A percentile compares a stretch with the other conserved stretches of the same genome.
Conservation (phyloP, 208 protist genomes). For the Leishmania arabica region DNA sequence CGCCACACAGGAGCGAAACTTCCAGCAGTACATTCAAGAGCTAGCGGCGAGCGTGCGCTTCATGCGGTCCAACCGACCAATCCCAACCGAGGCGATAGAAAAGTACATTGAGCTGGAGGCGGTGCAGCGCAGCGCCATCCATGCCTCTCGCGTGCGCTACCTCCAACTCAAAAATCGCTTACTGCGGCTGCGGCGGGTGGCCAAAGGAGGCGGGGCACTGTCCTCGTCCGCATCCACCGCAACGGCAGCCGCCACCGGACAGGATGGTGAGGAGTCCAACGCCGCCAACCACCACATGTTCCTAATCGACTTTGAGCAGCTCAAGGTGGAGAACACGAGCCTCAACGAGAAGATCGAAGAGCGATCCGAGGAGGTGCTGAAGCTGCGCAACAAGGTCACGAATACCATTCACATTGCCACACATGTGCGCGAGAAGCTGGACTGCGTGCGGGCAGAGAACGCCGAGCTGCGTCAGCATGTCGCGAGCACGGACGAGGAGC, state of each 20-base stretch:
- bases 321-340: slow-evolving; percentile 99
- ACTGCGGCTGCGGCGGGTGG: slow-evolving; percentile 63
- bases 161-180: slow-evolving; percentile 89
- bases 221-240: neutral
- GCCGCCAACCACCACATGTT: slow-evolving; percentile 93
- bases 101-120: slow-evolving; percentile 79
- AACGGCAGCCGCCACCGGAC: neutral
- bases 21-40: slow-evolving; percentile 73
- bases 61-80: slow-evolving; percentile 71
- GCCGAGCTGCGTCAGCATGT: slow-evolving; percentile 85
- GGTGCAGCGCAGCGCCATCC: slow-evolving; percentile 77
- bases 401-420: slow-evolving; percentile 98
- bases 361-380: slow-evolving; percentile 97
- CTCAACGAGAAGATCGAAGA: slow-evolving; percentile 99
- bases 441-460: slow-evolving; percentile 96
- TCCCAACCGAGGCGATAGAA: slow-evolving; percentile 68
- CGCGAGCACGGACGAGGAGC: slow-evolving; percentile 86
- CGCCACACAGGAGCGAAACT: slow-evolving; percentile 66
- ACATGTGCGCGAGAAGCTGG: slow-evolving; percentile 98
- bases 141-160: slow-evolving; percentile 86
- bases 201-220: slow-evolving; percentile 17
- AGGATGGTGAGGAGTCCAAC: slow-evolving; percentile 51
- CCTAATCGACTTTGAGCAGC: slow-evolving; percentile 99
- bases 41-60: slow-evolving; percentile 56
- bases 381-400: slow-evolving; percentile 94